Conservation (phyloP, 192 early-diverging fungal species). For the Backusella sp. region DNA sequence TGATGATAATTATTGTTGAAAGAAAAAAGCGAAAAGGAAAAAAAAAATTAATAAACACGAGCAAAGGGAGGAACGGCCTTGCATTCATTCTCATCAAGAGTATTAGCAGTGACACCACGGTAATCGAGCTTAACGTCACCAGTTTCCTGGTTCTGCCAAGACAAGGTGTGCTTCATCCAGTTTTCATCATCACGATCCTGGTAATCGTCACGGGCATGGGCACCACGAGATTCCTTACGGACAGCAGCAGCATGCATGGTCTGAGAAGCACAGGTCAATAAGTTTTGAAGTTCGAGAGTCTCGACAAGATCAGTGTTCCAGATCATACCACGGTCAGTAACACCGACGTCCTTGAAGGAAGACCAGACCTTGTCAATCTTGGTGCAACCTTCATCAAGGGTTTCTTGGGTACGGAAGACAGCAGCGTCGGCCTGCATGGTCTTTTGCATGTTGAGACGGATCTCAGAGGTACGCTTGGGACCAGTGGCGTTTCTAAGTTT, state of each 20-base stretch:
- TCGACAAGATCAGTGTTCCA: constrained; percentile 99
- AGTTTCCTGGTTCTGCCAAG: constrained; percentile 84
- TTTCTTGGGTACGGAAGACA: constrained; percentile 91
- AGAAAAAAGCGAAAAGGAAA: constrained; percentile 3
- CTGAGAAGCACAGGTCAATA: constrained; percentile 93
- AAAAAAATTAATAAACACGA: constrained; percentile 73
- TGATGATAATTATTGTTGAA: neutral
- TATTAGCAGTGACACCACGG: constrained; percentile 75
- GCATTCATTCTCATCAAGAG: constrained; percentile 93
- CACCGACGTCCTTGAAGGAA: constrained; percentile 79
- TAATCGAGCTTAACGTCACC: constrained; percentile 78
- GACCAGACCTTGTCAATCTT: constrained; percentile 84
- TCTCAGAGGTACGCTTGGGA: constrained; percentile 71
- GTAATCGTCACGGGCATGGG: constrained; percentile 97
- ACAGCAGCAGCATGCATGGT: constrained; percentile 87
- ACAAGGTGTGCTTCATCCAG: constrained; percentile 99
- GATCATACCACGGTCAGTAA: constrained; percentile 91
- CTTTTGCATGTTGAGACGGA: constrained; percentile 97
- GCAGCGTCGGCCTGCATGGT: constrained; percentile 97
- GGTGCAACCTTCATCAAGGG: constrained; percentile 82
- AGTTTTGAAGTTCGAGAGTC: constrained; percentile 96
- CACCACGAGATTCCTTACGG: constrained; percentile 97
- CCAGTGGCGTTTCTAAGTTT: constrained; percentile 87
- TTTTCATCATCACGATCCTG: constrained; percentile 82
- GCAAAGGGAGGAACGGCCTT: constrained; percentile 86